Percentiles rank a stretch among this genome's conserved stretches.
Evolutionary conservation across 805 yeast genomes (phyloP).

Genomic region (Sugiyamaella smithiae): DNA sequence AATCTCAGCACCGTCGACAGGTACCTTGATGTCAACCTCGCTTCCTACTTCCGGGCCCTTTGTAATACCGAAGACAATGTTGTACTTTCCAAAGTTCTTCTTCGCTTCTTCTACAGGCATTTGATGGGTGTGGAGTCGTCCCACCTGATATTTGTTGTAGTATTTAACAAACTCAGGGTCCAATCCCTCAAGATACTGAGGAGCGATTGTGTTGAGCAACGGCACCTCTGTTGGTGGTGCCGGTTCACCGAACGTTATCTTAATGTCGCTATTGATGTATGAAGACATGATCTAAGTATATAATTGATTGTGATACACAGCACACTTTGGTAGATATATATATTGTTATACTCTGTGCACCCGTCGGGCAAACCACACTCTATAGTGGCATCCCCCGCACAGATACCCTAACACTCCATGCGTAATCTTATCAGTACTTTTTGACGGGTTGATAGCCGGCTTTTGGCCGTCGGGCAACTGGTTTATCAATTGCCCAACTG

Average conservation of each 20-base stretch:
- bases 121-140: constrained; percentile 8
- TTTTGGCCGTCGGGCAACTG: not conserved
- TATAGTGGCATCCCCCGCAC: not conserved
- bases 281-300: not conserved
- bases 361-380: not conserved
- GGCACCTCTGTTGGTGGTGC: constrained; percentile 2
- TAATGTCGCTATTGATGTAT: not conserved
- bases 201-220: constrained; percentile 5
- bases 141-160: constrained; percentile 8
- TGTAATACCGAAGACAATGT: constrained; percentile 7
- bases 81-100: constrained; percentile 3
- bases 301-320: not conserved
- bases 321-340: not conserved
- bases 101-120: constrained; percentile 9
- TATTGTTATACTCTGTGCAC: not conserved
- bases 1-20: constrained; percentile 6
- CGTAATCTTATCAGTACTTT: no score
- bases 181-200: constrained; percentile 8
- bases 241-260: not conserved
- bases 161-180: constrained; percentile 11
- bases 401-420: no score
- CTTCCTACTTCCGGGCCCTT: constrained; percentile 9
- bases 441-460: no score
- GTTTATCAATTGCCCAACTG: not conserved
- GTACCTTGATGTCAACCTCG: not conserved